These are phyloP conservation scores for Leishmania major DNA, from an alignment of 208 protist genomes.

Conservation along the genomic window DNA sequence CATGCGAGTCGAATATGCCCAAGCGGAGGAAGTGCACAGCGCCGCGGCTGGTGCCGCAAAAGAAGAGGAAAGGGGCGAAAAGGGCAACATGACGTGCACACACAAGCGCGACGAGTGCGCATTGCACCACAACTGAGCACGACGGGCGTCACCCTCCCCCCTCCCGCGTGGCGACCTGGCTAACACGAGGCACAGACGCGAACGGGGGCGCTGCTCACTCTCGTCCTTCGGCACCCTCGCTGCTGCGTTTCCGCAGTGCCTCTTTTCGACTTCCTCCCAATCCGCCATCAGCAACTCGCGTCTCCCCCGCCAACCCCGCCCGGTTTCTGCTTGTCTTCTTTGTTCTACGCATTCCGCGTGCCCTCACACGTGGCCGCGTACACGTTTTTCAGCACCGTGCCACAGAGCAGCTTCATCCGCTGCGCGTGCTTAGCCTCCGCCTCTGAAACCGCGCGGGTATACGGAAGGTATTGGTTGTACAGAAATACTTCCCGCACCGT, in stretches of 20 bases:
- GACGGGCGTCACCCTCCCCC: not conserved
- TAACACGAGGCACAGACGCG: not conserved
- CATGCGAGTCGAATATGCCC: no score
- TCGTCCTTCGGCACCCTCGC: not conserved
- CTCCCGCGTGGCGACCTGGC: not conserved
- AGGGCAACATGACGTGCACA: not conserved
- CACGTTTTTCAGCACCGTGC: conserved; percentile 60
- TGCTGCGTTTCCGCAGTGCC: not conserved
- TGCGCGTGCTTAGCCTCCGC: conserved; percentile 50
- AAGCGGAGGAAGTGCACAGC: not conserved
- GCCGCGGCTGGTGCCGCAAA: not conserved
- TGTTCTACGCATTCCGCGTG: conserved; percentile 6
- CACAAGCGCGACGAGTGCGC: not conserved
- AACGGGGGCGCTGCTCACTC: not conserved
- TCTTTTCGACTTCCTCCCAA: not conserved
- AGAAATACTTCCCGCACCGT: conserved; percentile 52
- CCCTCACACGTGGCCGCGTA: conserved; percentile 37
- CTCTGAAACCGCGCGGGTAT: conserved; percentile 40
- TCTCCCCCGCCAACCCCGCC: not conserved
- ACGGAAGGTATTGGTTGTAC: conserved; percentile 49
- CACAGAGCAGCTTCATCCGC: conserved; percentile 60
- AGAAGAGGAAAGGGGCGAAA: not conserved
- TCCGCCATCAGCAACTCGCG: not conserved
- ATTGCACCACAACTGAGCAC: not conserved
- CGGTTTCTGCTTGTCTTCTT: not conserved